A percentile compares a stretch with the other conserved stretches of the same genome.
Evolutionary conservation across 2,329 filamentous ascomycete genomes (phyloP).

Genomic region (Beauveria brongniartii): DNA sequence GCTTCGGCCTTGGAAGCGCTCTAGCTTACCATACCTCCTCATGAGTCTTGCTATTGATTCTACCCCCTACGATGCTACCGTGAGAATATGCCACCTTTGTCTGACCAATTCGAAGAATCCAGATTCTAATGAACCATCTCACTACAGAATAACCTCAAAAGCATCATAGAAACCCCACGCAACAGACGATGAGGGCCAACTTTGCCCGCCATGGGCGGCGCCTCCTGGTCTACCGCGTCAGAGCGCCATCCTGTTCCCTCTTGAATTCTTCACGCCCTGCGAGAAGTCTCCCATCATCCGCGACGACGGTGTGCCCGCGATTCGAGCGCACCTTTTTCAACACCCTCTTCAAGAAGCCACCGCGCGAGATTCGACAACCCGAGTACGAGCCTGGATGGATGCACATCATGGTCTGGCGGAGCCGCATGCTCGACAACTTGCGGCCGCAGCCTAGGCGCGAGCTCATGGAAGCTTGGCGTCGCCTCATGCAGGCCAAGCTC

Average conservation of each 20-base stretch:
- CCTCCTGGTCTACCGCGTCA: slow-evolving; percentile 27
- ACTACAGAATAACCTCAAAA: background rate
- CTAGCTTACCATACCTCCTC: background rate
- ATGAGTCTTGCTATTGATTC: background rate
- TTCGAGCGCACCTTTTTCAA: slow-evolving; percentile 45
- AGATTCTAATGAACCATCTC: background rate
- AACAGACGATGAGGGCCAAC: slow-evolving; percentile 32
- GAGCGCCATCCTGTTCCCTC: slow-evolving; percentile 27
- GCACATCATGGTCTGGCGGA: slow-evolving; percentile 60
- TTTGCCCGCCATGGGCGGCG: slow-evolving; percentile 37
- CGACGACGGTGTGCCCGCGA: slow-evolving; percentile 16
- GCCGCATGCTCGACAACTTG: slow-evolving; percentile 52
- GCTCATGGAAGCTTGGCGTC: slow-evolving; percentile 55
- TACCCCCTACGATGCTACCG: background rate
- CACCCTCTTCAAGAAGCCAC: slow-evolving; percentile 51
- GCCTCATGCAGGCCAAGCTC: slow-evolving; percentile 53
- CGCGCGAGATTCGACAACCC: slow-evolving; percentile 51
- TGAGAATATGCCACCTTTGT: background rate
- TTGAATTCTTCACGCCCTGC: slow-evolving; percentile 15
- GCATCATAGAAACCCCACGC: background rate
- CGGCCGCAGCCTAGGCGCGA: slow-evolving; percentile 57
- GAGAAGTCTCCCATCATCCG: slow-evolving; percentile 19
- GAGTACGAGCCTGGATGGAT: slow-evolving; percentile 64
- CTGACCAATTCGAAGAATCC: background rate
- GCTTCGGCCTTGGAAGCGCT: background rate